Conservation (phyloP, 2,329 filamentous ascomycete species). For the Aspergillus versicolor region DNA sequence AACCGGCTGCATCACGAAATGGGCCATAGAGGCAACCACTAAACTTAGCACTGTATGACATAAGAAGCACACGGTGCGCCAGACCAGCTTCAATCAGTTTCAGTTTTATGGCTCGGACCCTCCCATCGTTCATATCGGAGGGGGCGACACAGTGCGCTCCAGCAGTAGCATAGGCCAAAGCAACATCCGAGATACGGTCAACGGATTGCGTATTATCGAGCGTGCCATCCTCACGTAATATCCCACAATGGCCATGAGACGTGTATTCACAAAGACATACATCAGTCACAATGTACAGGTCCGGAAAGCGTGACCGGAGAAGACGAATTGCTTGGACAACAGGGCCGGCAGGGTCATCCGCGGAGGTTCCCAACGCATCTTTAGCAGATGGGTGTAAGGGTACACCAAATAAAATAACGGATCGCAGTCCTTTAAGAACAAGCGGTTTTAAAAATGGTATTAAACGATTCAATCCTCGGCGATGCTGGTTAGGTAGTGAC, state of each 20-base stretch:
- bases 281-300: constrained; percentile 86
- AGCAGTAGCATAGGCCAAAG: constrained; percentile 92
- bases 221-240: constrained; percentile 86
- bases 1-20: constrained; percentile 94
- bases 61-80: constrained; percentile 84
- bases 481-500: constrained; percentile 85
- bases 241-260: constrained; percentile 95
- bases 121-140: constrained; percentile 98
- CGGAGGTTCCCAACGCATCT: constrained; percentile 85
- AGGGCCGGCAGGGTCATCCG: constrained; percentile 89
- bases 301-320: constrained; percentile 79
- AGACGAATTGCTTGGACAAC: constrained; percentile 86
- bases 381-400: constrained; percentile 78
- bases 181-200: constrained; percentile 94
- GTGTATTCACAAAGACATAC: constrained; percentile 99
- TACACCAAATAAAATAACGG: constrained; percentile 94
- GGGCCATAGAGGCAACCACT: constrained; percentile 94
- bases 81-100: constrained; percentile 95
- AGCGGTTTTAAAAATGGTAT: constrained; percentile 82
- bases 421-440: constrained; percentile 83
- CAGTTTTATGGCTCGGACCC: constrained; percentile 95
- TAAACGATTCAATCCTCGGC: constrained; percentile 82
- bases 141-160: constrained; percentile 96
- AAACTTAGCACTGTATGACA: constrained; percentile 99
- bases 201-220: constrained; percentile 93